These are phyloP conservation scores for Aspergillus neoniger DNA, from an alignment of 2,329 filamentous ascomycete species.

Conservation along the genomic window DNA sequence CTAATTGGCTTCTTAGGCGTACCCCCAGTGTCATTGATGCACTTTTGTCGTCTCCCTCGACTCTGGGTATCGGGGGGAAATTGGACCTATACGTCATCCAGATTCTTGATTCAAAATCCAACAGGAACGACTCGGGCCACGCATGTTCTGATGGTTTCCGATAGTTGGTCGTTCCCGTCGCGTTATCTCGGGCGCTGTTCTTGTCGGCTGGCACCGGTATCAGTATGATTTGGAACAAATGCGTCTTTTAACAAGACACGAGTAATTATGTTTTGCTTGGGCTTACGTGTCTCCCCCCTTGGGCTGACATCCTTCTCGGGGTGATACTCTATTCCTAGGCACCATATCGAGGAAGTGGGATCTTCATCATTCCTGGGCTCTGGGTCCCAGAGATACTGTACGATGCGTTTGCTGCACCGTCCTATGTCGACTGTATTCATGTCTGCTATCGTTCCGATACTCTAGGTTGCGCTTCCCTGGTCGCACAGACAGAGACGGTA, in stretches of 20 bases:
- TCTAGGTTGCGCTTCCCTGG: background rate
- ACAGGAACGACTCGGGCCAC: constrained; percentile 84
- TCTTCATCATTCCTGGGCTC: constrained; percentile 76
- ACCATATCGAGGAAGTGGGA: constrained; percentile 76
- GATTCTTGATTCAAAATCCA: constrained; percentile 88
- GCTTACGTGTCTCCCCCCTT: constrained; percentile 11
- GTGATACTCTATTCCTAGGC: constrained; percentile 65
- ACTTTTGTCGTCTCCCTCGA: constrained; percentile 69
- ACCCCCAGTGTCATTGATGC: constrained; percentile 79
- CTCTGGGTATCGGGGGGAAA: constrained; percentile 80
- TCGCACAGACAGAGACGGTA: background rate
- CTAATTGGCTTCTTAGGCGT: constrained; percentile 76
- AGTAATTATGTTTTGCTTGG: background rate
- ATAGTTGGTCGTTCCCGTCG: background rate
- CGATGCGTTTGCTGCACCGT: constrained; percentile 76
- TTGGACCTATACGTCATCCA: constrained; percentile 96
- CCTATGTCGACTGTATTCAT: constrained; percentile 74
- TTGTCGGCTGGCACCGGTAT: background rate
- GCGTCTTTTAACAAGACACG: background rate
- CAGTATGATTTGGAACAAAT: background rate
- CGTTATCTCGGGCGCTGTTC: constrained; percentile 1
- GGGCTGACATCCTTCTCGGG: constrained; percentile 9
- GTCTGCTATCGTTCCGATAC: background rate
- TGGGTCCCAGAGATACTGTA: constrained; percentile 91
- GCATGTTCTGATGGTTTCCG: constrained; percentile 43